Evolutionary conservation across 768 basidiomycete genomes (phyloP).

Genomic region (Hortiboletus flavorubellus): DNA sequence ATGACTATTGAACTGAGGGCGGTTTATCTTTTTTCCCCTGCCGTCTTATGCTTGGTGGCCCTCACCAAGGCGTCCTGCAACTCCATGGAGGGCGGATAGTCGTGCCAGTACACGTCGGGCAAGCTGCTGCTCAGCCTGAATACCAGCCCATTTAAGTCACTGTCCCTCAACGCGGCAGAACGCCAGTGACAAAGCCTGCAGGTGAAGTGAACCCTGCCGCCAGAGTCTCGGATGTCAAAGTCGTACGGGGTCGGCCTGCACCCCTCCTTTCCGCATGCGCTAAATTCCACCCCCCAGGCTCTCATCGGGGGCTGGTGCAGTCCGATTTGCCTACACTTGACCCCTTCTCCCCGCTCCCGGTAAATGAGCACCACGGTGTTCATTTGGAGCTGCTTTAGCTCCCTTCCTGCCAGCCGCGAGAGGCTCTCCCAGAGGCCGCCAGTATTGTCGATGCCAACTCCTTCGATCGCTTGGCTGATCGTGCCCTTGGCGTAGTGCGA

Average conservation of each 20-base stretch:
- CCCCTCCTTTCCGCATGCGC: background rate
- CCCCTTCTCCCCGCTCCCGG: background rate
- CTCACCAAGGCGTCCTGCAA: background rate
- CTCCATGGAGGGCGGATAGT: background rate
- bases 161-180: background rate
- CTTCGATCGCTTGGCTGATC: background rate
- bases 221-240: background rate
- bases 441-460: background rate
- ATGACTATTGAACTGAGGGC: no score
- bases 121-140: background rate
- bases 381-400: background rate
- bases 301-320: background rate
- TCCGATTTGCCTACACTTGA: background rate
- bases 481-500: no score
- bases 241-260: background rate
- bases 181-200: background rate
- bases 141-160: background rate
- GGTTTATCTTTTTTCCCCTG: no score
- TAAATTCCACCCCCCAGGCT: background rate
- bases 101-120: background rate
- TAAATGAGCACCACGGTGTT: background rate
- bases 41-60: background rate
- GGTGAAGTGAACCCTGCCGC: background rate
- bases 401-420: fast-evolving
- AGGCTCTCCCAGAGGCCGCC: background rate